Conservation (phyloP, 108 stramenopile species). For the Cyclostephanos tholiformis region DNA sequence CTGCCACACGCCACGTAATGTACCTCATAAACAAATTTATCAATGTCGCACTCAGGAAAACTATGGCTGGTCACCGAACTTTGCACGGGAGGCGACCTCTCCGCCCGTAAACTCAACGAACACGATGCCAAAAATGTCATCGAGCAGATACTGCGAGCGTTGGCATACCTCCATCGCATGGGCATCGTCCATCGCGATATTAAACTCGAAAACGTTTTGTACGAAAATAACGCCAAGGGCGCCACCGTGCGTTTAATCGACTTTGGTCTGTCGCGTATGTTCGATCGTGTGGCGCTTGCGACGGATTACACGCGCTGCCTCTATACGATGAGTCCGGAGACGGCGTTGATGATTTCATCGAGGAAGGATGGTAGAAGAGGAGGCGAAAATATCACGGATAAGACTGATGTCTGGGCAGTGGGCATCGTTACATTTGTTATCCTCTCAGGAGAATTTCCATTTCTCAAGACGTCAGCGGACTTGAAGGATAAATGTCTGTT, state of each 20-base stretch:
- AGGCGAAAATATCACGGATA: constrained; percentile 44
- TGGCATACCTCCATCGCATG: constrained; percentile 69
- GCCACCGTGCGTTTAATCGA: constrained; percentile 68
- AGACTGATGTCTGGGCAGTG: constrained; percentile 86
- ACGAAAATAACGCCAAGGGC: constrained; percentile 41
- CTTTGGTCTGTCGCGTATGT: constrained; percentile 65
- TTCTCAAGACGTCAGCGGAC: constrained; percentile 47
- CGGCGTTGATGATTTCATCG: constrained; percentile 6
- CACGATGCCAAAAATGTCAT: constrained; percentile 59
- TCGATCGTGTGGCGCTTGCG: constrained; percentile 34
- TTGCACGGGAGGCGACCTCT: constrained; percentile 72
- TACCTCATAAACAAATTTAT: neutral
- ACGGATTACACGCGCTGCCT: constrained; percentile 48
- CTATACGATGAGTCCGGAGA: constrained; percentile 54
- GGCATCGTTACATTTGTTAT: constrained; percentile 85
- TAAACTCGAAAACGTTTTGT: constrained; percentile 77
- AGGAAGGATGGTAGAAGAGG: neutral
- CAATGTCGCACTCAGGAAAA: constrained; percentile 35
- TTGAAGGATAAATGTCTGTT: constrained; percentile 46
- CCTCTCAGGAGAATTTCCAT: constrained; percentile 64
- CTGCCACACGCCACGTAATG: too few species aligned
- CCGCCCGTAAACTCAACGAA: constrained; percentile 68
- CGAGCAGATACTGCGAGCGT: constrained; percentile 63
- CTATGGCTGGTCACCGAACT: constrained; percentile 79
- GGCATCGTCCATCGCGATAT: constrained; percentile 77